Evolutionary conservation across 2,329 filamentous ascomycete species (phyloP).

Genomic region (Gyromitra esculenta): DNA sequence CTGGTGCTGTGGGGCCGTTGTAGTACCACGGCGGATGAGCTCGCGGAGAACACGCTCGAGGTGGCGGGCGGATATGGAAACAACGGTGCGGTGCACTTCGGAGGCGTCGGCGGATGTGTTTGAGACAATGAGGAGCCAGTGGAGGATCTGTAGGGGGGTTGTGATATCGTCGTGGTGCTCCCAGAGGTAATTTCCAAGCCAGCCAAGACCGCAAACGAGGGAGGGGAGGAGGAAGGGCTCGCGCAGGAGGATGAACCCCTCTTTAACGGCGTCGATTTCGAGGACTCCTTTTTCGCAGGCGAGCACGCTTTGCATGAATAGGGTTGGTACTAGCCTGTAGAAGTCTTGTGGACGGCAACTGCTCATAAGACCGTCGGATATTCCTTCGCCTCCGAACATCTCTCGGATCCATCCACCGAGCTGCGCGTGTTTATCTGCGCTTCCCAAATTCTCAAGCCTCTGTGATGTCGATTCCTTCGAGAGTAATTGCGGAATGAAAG

Average conservation of each 20-base stretch:
- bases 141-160: constrained; percentile 75
- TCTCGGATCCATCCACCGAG: constrained; percentile 79
- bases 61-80: constrained; percentile 56
- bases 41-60: constrained; percentile 57
- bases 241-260: constrained; percentile 80
- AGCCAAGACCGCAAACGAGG: constrained; percentile 76
- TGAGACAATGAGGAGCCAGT: constrained; percentile 73
- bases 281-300: constrained; percentile 74
- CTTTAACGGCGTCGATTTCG: constrained; percentile 75
- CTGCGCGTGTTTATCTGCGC: constrained; percentile 71
- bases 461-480: constrained; percentile 69
- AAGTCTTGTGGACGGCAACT: constrained; percentile 85
- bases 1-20: constrained; percentile 55
- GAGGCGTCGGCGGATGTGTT: constrained; percentile 74
- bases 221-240: constrained; percentile 84
- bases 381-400: constrained; percentile 77
- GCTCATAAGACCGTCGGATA: constrained; percentile 82
- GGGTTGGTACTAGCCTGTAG: constrained; percentile 77
- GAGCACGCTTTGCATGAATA: constrained; percentile 79
- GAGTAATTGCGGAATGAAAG: constrained; percentile 75
- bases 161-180: constrained; percentile 73
- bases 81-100: constrained; percentile 56
- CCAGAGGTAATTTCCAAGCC: constrained; percentile 76
- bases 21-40: constrained; percentile 47
- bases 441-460: constrained; percentile 69